Conservation (phyloP, 495 filamentous ascomycete genomes). For the Xylaria flabelliformis region DNA sequence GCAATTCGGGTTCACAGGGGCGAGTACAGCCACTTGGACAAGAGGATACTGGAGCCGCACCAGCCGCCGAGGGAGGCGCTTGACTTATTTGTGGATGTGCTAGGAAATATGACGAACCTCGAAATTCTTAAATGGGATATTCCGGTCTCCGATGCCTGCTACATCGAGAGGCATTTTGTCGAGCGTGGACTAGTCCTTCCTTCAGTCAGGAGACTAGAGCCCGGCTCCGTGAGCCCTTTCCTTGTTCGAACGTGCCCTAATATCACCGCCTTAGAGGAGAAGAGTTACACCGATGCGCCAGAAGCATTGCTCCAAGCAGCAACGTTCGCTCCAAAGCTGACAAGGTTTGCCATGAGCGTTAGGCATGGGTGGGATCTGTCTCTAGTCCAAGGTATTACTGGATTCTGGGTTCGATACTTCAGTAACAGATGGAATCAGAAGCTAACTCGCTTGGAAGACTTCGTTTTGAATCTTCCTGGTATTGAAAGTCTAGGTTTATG, state of each 20-base stretch:
- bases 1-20: neutral
- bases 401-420: neutral
- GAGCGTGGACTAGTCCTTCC: constrained; percentile 8
- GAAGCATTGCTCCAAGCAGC: constrained; percentile 8
- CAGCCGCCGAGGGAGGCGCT: neutral
- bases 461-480: neutral
- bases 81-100: constrained; percentile 15
- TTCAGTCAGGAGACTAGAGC: constrained; percentile 7
- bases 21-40: neutral
- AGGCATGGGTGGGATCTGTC: neutral
- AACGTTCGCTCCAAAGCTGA: constrained; percentile 5
- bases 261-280: neutral
- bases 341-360: neutral
- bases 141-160: neutral
- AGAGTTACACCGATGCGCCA: neutral
- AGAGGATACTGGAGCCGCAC: neutral
- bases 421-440: no score
- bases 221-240: neutral
- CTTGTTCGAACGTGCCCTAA: constrained; percentile 11
- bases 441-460: constrained; percentile 4
- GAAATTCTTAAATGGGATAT: constrained; percentile 14
- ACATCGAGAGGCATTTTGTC: constrained; percentile 3
- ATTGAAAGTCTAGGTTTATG: constrained; percentile 4
- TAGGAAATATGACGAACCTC: constrained; percentile 20
- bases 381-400: constrained; percentile 3